Conservation (phyloP, 202 grass and related monocot genomes). For the Tripidium arundinaceum region DNA sequence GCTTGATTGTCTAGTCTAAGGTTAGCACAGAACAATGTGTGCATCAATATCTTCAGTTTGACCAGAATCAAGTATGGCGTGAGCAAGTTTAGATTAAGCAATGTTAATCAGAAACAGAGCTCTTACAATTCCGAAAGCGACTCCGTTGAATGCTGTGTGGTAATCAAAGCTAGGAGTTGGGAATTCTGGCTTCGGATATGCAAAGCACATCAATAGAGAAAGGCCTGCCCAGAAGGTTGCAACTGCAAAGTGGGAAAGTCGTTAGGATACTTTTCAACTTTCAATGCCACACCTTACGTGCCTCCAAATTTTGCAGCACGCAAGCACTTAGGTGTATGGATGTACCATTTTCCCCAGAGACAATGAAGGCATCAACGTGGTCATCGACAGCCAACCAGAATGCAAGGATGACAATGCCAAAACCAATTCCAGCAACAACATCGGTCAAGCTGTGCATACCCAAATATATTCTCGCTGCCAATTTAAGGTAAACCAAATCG, state of each 20-base stretch:
- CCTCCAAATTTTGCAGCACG: background rate
- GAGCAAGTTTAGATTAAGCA: constrained; percentile 4
- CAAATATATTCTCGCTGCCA: constrained; percentile 79
- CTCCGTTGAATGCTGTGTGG: constrained; percentile 86
- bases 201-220: constrained; percentile 73
- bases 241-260: constrained; percentile 42
- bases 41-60: background rate
- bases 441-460: constrained; percentile 95
- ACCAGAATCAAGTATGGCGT: no score
- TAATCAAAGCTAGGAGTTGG: constrained; percentile 94
- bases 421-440: constrained; percentile 59
- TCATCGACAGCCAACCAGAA: constrained; percentile 73
- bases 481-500: constrained; percentile 27
- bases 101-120: constrained; percentile 18
- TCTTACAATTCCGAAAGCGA: constrained; percentile 98
- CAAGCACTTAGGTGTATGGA: background rate
- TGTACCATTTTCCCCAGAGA: constrained; percentile 83
- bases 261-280: constrained; percentile 2
- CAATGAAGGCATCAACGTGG: constrained; percentile 71
- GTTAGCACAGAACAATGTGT: background rate
- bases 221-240: constrained; percentile 82
- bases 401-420: constrained; percentile 72
- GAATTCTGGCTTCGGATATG: constrained; percentile 85
- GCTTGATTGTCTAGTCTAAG: constrained; percentile 19
- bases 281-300: background rate